Evolutionary conservation across 2,329 filamentous ascomycete genomes (phyloP).

Genomic region (Phyllosticta citrichinensis): DNA sequence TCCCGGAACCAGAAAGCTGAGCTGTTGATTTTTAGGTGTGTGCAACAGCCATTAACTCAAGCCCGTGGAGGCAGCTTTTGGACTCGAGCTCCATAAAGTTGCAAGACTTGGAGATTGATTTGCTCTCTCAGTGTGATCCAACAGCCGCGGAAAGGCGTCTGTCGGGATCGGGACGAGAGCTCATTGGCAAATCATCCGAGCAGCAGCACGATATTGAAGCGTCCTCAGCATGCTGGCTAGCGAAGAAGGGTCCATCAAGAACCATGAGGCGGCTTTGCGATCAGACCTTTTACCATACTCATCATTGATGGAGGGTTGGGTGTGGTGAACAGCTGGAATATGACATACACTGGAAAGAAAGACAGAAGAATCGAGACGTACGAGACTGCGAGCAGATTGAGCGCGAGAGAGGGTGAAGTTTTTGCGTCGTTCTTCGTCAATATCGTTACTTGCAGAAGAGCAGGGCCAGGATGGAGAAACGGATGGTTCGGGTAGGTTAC

Average conservation of each 20-base stretch:
- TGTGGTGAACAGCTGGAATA: not conserved
- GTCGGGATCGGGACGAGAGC: constrained; percentile 2
- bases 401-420: not conserved
- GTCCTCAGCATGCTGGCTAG: not conserved
- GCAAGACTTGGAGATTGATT: constrained; percentile 2
- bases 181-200: not conserved
- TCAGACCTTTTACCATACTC: constrained; percentile 10
- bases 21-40: constrained; percentile 3
- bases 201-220: not conserved
- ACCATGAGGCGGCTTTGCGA: constrained; percentile 1
- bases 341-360: not conserved
- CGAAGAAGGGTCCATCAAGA: not conserved
- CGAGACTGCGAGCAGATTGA: not conserved
- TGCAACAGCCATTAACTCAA: constrained; percentile 9
- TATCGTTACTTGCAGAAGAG: too few species aligned
- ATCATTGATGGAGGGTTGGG: constrained; percentile 1
- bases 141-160: not conserved
- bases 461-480: not conserved
- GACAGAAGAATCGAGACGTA: not conserved
- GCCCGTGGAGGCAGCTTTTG: constrained; percentile 3
- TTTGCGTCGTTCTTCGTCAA: too few species aligned
- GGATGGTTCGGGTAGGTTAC: not conserved
- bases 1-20: not conserved
- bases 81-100: constrained; percentile 8
- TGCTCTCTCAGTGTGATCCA: constrained; percentile 2